Conservation (phyloP, 2,329 filamentous ascomycete species). For the Neonectria coccinea region DNA sequence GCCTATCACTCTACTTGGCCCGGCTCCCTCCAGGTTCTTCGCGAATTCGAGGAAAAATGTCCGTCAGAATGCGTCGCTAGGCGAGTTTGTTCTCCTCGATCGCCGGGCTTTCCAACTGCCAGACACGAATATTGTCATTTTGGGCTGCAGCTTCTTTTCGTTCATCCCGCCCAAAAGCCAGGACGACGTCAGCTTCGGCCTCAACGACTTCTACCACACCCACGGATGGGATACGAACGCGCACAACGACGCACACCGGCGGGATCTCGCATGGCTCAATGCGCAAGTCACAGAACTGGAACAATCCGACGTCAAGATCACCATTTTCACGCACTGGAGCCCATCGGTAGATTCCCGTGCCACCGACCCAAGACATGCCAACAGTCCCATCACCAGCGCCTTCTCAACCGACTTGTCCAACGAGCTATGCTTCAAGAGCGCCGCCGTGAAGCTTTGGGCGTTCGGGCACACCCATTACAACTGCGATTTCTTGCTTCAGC, state of each 20-base stretch:
- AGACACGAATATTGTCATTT: slow-evolving; percentile 44
- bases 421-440: slow-evolving; percentile 51
- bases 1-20: slow-evolving; percentile 58
- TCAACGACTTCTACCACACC: slow-evolving; percentile 67
- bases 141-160: slow-evolving; percentile 62
- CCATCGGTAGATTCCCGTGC: no score
- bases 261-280: slow-evolving; percentile 60
- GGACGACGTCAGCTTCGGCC: slow-evolving; percentile 53
- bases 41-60: slow-evolving; percentile 48
- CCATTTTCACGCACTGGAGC: no score
- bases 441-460: slow-evolving; percentile 56
- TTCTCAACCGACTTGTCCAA: slow-evolving; percentile 56
- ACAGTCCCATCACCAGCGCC: no score
- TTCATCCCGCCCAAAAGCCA: slow-evolving; percentile 53
- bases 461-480: slow-evolving; percentile 64
- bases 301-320: no score
- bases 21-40: slow-evolving; percentile 45
- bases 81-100: slow-evolving; percentile 56
- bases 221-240: slow-evolving; percentile 52
- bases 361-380: no score
- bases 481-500: slow-evolving; percentile 50
- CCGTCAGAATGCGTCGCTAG: slow-evolving; percentile 42
- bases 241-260: slow-evolving; percentile 53
- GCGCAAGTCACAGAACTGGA: slow-evolving; percentile 46
- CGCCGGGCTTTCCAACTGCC: slow-evolving; percentile 43